phyloP scores from a whole-genome alignment of 805 yeast species.

The Wickerhamomyces queroliae region DNA sequence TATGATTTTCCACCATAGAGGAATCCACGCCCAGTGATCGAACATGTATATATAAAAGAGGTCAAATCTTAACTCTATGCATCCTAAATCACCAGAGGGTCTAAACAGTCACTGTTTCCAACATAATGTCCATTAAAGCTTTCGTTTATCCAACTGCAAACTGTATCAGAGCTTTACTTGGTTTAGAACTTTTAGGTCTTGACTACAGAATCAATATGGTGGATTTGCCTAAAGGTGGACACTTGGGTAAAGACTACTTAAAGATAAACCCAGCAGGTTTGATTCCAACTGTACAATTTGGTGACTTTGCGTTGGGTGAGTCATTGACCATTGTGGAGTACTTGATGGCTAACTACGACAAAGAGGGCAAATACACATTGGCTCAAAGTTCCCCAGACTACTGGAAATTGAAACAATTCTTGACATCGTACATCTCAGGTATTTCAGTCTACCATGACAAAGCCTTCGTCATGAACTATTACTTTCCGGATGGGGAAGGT shows the following conservation, averaged over 20 bases:
- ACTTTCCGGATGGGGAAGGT: constrained; percentile 37
- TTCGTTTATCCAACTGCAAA: constrained; percentile 24
- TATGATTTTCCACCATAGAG: too few species aligned
- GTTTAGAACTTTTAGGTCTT: constrained; percentile 25
- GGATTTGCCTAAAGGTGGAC: constrained; percentile 33
- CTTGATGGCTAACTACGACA: constrained; percentile 50
- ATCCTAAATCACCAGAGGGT: too few species aligned
- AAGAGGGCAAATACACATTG: constrained; percentile 31
- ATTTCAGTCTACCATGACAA: constrained; percentile 57
- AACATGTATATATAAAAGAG: too few species aligned
- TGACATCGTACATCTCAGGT: constrained; percentile 47
- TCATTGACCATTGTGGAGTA: constrained; percentile 41
- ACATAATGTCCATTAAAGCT: not conserved
- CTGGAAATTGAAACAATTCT: constrained; percentile 42
- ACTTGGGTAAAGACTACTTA: constrained; percentile 44
- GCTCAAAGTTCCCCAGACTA: constrained; percentile 32
- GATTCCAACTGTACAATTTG: constrained; percentile 42
- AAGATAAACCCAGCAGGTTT: constrained; percentile 50
- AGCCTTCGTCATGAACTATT: constrained; percentile 31
- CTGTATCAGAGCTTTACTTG: constrained; percentile 27
- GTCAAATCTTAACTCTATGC: too few species aligned
- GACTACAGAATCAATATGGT: constrained; percentile 26
- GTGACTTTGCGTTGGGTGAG: constrained; percentile 24
- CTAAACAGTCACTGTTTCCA: too few species aligned
- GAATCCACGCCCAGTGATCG: too few species aligned